phyloP scores from a whole-genome alignment of 2,329 filamentous ascomycete species.

The Gyromitra esculenta region DNA sequence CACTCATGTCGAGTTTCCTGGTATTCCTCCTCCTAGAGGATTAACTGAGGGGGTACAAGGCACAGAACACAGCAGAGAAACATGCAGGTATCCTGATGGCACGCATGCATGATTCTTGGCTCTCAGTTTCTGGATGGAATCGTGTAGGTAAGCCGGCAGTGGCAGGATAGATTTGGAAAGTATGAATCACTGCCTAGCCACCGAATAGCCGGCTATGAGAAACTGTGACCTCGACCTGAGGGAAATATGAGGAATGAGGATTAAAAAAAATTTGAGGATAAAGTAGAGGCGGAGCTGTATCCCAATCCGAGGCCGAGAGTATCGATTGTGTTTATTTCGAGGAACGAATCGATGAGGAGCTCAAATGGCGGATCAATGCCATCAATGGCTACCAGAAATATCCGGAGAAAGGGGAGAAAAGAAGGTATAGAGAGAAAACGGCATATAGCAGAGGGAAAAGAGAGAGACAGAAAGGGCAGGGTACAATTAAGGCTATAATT shows the following conservation, averaged over 20 bases:
- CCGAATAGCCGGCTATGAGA: conserved; percentile 15
- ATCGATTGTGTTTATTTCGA: conserved; percentile 16
- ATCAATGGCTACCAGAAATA: conserved; percentile 25
- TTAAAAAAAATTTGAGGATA: conserved; percentile 12
- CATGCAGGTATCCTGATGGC: conserved; percentile 1
- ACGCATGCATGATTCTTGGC: conserved; percentile 13
- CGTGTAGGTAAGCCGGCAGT: conserved; percentile 10
- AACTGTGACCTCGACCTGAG: conserved; percentile 22
- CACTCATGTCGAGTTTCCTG: not conserved
- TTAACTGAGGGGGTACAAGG: conserved; percentile 19
- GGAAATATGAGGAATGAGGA: conserved; percentile 18
- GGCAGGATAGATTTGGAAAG: not conserved
- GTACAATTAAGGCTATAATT: conserved; percentile 41
- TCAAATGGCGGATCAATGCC: conserved; percentile 2
- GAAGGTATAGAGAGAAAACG: not conserved
- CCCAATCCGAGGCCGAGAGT: conserved; percentile 24
- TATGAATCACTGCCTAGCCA: conserved; percentile 19
- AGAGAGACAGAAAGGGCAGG: conserved; percentile 28
- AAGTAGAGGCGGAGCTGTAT: conserved; percentile 21
- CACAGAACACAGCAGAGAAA: conserved; percentile 12
- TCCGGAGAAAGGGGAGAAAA: conserved; percentile 11
- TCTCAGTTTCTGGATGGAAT: conserved; percentile 9
- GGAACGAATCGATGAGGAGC: conserved; percentile 7
- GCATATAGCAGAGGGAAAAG: conserved; percentile 18
- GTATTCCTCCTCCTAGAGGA: conserved; percentile 9